Base-by-base conservation (phyloP, 306 rosid species). In the Trifolium fragiferum region DNA sequence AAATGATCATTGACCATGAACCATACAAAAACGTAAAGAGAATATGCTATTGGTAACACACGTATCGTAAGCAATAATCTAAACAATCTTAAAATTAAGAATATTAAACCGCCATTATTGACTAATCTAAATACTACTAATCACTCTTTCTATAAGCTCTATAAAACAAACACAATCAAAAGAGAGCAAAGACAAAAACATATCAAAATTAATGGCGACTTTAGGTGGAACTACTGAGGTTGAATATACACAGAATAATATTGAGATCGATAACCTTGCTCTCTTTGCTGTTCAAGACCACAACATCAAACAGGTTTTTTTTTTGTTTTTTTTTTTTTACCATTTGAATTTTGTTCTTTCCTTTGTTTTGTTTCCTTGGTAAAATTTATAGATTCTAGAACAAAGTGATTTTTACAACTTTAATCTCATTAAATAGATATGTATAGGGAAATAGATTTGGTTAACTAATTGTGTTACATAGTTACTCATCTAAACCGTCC, bases 261-360 rank as follows among this genome's bases (percentile, higher is more conserved):
- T 81, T 3, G 83, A 58, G 60, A 84, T 81, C 6, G 53, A 84
- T 1, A 41, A 65, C 10, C 87, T 84, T 10, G 85, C 87, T 73
- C 78, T 77, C 38, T 81, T 77, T 49, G 87, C 85, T 32, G 78
- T 84, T 27, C 68, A 80, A 23, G 82, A 84, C 0, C 57, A 84
- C 75, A 80, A 84, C 75, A 80, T 80, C 8, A 84, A 84, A 72
- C 30, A 78, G 76, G 88, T 84, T 20, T 4, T n/a, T 23, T 10
- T 20, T 20, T 38, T n/a, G 16, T 10, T 20, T 20, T 38, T n/a
- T 0, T 23, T 5, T 21, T 18, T 49, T 50, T 21, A 0, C 12
- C 32, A 5, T 19, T 51, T 30, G 7, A 35, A 32, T 23, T 78
- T 54, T 27, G 40, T 35, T 7, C 5, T 15, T 11, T 21, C 12